Base-by-base conservation (phyloP, 2,329 filamentous ascomycete species). In the Ceratocystis cacaofunesta region DNA sequence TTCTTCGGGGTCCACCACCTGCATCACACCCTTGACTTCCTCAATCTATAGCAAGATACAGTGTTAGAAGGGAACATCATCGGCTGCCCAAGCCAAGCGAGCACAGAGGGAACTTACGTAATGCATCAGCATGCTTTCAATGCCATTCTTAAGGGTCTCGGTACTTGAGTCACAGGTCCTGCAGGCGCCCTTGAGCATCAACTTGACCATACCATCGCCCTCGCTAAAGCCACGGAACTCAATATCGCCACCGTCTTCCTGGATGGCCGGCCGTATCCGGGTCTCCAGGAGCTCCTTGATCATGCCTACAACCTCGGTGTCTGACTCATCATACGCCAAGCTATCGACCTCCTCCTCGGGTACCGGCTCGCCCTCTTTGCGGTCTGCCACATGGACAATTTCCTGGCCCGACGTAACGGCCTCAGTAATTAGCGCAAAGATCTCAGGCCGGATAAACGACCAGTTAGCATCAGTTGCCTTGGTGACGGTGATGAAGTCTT, bases 261-360 rank as follows among this genome's bases (percentile, higher is more conserved):
- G 94, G 69, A 99, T 99, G 0, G 92, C 89, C 0, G 94, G 94
- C 55, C 94, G 83, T 72, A 99, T 96, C 68, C 94, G 82, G 30
- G 94, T 99, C 76, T 99, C 94, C 44, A 99, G 80, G 41, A 99
- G 79, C 77, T 99, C 94, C 78, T 97, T 96, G 77, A 99, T 97
- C 94, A 97, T 97, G 67, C 90, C 88, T 7, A 99, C 88, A 10
- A 96, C 90, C 76, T 99, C 94, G 70, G 86, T 87, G 74, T 99
- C 94, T 68, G 95, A 87, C 73, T 96, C 91, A 71, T 92, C 86
- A 74, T 92, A 96, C 25, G 84, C 84, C 63, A 96, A 78, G 68
- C 84, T 88, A 71, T 95, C 90, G 68, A 83, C 78, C 71, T 85
- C 82, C 68, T 78, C 76, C 3, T 65, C 69, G 1, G 70, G 72